phyloP scores from a whole-genome alignment of 768 basidiomycete genomes.

The Pisolithus microcarpus region DNA sequence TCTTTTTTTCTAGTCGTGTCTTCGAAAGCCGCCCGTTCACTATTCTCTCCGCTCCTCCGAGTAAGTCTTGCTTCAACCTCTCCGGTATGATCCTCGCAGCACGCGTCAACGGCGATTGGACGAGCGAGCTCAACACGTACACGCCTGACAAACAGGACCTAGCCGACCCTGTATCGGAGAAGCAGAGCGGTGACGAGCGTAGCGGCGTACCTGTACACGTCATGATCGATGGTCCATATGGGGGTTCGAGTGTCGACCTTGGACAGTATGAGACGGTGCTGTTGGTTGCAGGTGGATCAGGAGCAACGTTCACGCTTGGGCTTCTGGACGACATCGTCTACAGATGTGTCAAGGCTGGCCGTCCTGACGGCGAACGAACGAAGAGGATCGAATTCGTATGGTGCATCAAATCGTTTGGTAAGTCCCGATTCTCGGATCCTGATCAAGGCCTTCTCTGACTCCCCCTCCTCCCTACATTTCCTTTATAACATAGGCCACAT shows the following conservation, averaged over 20 bases:
- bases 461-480: background rate
- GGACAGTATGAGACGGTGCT: constrained; percentile 64
- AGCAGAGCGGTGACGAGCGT: background rate
- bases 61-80: constrained; percentile 38
- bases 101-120: constrained; percentile 68
- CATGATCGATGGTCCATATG: constrained; percentile 85
- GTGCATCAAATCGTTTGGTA: constrained; percentile 71
- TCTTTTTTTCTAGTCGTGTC: constrained; percentile 46
- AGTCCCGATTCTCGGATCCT: constrained; percentile 14
- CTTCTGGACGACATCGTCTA: constrained; percentile 78
- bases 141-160: constrained; percentile 34
- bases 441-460: background rate
- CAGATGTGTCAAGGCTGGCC: constrained; percentile 42
- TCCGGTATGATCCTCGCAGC: constrained; percentile 59
- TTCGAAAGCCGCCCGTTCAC: constrained; percentile 81
- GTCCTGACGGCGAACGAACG: constrained; percentile 45
- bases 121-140: constrained; percentile 52
- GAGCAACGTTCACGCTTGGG: constrained; percentile 76
- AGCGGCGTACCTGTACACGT: constrained; percentile 45
- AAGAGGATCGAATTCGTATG: constrained; percentile 71
- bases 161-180: constrained; percentile 4
- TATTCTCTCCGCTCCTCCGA: constrained; percentile 60
- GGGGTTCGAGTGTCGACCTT: constrained; percentile 67
- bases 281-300: constrained; percentile 77
- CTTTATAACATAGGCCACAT: constrained; percentile 33